These are phyloP conservation scores for Cystofilobasidium capitatum DNA, from an alignment of 768 basidiomycete genomes.

Conservation along the genomic window DNA sequence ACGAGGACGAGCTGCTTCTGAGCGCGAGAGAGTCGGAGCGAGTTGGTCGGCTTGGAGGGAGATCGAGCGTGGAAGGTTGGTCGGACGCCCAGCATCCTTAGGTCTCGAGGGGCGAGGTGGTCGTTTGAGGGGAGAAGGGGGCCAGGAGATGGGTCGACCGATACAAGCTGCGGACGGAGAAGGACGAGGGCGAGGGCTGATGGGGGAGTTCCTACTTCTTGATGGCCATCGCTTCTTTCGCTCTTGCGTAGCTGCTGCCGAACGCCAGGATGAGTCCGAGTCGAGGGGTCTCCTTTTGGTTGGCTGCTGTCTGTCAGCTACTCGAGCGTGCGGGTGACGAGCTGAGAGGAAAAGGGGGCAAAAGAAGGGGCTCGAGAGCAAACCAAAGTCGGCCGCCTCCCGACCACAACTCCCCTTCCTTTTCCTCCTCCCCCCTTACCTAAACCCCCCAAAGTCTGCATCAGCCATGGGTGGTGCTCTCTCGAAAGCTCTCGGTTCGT, in stretches of 20 bases:
- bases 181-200: too few species aligned
- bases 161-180: not conserved
- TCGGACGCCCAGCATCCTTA: conserved; percentile 1
- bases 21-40: not conserved
- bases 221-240: too few species aligned
- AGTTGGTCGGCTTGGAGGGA: not conserved
- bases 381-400: too few species aligned
- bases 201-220: too few species aligned
- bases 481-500: conserved; percentile 24
- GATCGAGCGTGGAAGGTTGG: not conserved
- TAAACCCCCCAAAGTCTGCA: not conserved
- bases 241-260: too few species aligned
- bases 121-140: not conserved
- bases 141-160: not conserved
- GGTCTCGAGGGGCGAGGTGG: too few species aligned
- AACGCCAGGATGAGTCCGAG: too few species aligned
- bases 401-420: not conserved
- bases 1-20: not conserved
- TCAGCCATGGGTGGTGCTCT: conserved; percentile 18
- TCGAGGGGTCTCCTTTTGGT: too few species aligned
- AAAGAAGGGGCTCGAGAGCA: too few species aligned
- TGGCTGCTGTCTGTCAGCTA: too few species aligned
- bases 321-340: too few species aligned
- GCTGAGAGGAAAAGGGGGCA: too few species aligned
- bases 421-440: not conserved